Evolutionary conservation across 2,329 filamentous ascomycete genomes (phyloP), one percentile per base, ranked within the genome.

Genomic region (Amylocarpus encephaloides): DNA sequence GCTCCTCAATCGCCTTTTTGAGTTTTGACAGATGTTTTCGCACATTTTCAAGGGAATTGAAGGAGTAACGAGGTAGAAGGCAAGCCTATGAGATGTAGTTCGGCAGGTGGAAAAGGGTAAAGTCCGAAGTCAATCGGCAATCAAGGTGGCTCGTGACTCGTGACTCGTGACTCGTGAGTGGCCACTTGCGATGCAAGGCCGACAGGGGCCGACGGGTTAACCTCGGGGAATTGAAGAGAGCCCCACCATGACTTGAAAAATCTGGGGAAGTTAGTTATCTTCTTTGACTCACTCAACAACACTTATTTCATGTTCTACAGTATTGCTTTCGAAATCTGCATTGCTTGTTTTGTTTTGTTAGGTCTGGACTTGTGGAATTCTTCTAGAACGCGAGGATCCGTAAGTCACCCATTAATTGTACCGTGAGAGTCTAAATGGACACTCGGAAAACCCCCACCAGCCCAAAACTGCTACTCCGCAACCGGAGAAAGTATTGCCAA

Each of bases 241-340:
- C 39, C 47, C 51, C 51, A 43, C 46, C 40, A 46, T 36, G 42
- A 30, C 19, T 29, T 32, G 39, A 48, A 53, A 53, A 53, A 41
- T 48, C 51, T 36, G 48, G 51, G 51, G 51, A 52, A 52, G 50
- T 33, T 39, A 9, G 32, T 26, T 22, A 34, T 13, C 29, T 16
- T 29, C 26, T 18, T 50, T 53, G 51, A 53, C 47, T 53, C 51
- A 53, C 42, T 45, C 42, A 11, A 33, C 42, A 19, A 22, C 7
- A 38, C 19, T 10, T 12, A 11, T 13, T 34, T 38, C 10, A 3
- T 18, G 3, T 6, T 11, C 40, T 22, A 7, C 38, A 32, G 10
- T 13, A 9, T 40, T 36, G 12, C 34, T 36, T 36, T 10, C 15
- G 9, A 36, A 34, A 34, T 34, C 19, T 12, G 12, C 12, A 16